Conservation (phyloP, 768 basidiomycete genomes). For the Lactarius deliciosus region DNA sequence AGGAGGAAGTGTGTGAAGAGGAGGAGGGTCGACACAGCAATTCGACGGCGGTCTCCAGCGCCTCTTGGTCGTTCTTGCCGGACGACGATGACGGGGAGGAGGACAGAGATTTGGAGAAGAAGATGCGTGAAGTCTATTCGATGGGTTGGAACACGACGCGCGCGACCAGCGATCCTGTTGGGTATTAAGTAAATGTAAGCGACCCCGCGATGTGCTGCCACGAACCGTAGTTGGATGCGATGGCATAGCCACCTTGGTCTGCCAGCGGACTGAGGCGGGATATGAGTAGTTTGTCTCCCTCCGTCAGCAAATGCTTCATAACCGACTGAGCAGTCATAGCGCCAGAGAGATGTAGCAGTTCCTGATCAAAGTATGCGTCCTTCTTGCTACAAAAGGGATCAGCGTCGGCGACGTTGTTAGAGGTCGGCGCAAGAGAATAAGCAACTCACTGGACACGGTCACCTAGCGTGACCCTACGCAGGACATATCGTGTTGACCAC, state of each 20-base stretch:
- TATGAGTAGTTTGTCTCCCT: conserved; percentile 90
- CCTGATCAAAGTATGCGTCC: conserved; percentile 43
- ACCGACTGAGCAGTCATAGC: conserved; percentile 88
- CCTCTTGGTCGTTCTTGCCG: conserved; percentile 9
- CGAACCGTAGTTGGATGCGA: conserved; percentile 94
- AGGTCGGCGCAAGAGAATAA: neutral
- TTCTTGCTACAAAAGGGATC: conserved; percentile 28
- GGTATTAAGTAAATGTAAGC: neutral
- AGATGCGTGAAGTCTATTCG: conserved; percentile 88
- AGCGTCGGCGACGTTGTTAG: too few species aligned
- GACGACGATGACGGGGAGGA: neutral
- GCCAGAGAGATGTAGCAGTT: conserved; percentile 60
- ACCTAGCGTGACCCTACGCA: too few species aligned
- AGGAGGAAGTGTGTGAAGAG: conserved; percentile 70
- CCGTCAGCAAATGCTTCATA: conserved; percentile 93
- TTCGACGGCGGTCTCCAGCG: conserved; percentile 42
- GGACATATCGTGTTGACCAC: too few species aligned
- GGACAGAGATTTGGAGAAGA: conserved; percentile 70
- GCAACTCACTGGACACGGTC: conserved; percentile 28
- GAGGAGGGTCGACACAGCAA: conserved; percentile 47
- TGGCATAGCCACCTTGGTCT: conserved; percentile 92
- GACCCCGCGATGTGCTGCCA: neutral
- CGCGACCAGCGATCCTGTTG: conserved; percentile 82
- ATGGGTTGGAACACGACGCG: conserved; percentile 94
- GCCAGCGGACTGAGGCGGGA: conserved; percentile 79